These are phyloP conservation scores for Phialophora macrospora DNA, from an alignment of 2,329 filamentous ascomycete genomes.

Conservation along the genomic window DNA sequence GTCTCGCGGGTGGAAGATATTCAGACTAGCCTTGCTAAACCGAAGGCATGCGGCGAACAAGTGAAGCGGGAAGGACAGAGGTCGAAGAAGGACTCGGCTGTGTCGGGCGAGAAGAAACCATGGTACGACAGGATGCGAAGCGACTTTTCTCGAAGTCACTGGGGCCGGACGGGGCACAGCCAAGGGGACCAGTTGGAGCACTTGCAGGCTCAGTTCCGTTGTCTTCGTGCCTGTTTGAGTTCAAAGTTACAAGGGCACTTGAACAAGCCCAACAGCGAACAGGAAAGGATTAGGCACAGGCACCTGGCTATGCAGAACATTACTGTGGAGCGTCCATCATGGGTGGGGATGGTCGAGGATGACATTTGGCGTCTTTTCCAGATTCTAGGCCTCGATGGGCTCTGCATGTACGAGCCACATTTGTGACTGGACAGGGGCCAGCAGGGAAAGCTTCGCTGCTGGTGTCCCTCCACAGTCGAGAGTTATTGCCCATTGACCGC, in stretches of 20 bases:
- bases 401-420: neutral
- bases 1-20: neutral
- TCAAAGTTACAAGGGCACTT: slow-evolving; percentile 20
- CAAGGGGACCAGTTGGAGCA: slow-evolving; percentile 13
- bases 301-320: slow-evolving; percentile 26
- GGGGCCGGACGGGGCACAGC: slow-evolving; percentile 12
- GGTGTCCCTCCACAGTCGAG: neutral
- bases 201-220: slow-evolving; percentile 15
- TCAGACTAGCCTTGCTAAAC: neutral
- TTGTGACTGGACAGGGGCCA: neutral
- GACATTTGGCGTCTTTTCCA: slow-evolving; percentile 24
- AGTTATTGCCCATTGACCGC: neutral
- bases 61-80: slow-evolving; percentile 17
- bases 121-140: slow-evolving; percentile 21
- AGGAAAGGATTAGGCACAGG: slow-evolving; percentile 25
- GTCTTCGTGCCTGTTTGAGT: slow-evolving; percentile 14
- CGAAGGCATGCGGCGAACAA: neutral
- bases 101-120: slow-evolving; percentile 15
- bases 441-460: neutral
- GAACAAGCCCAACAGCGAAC: slow-evolving; percentile 1
- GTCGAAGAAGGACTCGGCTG: slow-evolving; percentile 13
- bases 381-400: slow-evolving; percentile 4
- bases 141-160: slow-evolving; percentile 11
- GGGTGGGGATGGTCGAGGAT: slow-evolving; percentile 12
- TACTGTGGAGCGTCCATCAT: slow-evolving; percentile 25